Conservation (phyloP, 176 grass and related monocot species). For the sorghum (Sorghum bicolor) region Sorghum_bicolor_NCBIv3 NC_012879.2:59308501-59309000, state of each 20-base stretch:
- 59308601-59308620: neutral
- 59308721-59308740: neutral
- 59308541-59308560: neutral
- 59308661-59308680: neutral
- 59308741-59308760: neutral
- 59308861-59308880: neutral
- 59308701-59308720: neutral
- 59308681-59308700: neutral
- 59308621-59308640: constrained; percentile 20
- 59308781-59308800: neutral
- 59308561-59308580: constrained; percentile 9
- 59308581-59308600: constrained; percentile 47
- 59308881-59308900: no score
- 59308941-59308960: neutral
- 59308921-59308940: no score
- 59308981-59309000: neutral
- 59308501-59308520: neutral
- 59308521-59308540: constrained; percentile 9
- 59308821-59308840: no score
- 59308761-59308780: neutral
- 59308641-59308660: constrained; percentile 22
- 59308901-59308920: no score
- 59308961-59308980: neutral
- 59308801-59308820: neutral
- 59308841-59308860: no score